Conservation (phyloP, 805 yeast genomes). For the Saturnispora saitoi region DNA sequence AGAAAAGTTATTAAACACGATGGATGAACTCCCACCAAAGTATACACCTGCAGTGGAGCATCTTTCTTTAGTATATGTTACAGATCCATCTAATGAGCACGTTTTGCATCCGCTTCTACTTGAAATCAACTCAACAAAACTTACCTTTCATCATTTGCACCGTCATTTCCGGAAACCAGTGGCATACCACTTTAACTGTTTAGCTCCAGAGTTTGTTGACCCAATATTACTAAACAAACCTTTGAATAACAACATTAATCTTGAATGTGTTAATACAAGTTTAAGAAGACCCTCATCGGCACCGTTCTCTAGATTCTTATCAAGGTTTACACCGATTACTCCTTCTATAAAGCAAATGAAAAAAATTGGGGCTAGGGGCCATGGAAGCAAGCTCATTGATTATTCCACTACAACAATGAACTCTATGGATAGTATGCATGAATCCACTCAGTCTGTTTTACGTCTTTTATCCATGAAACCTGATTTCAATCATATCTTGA, state of each 20-base stretch:
- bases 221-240: constrained; percentile 24
- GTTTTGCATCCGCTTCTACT: constrained; percentile 19
- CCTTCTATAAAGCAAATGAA: not conserved
- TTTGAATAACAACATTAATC: not conserved
- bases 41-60: constrained; percentile 24
- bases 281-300: constrained; percentile 4
- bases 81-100: not conserved
- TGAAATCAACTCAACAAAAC: constrained; percentile 28
- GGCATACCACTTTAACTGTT: constrained; percentile 17
- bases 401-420: not conserved
- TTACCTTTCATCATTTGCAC: constrained; percentile 21
- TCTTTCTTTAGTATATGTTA: constrained; percentile 18
- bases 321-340: not conserved
- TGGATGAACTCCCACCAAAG: constrained; percentile 14
- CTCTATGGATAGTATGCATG: not conserved
- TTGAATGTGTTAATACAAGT: not conserved
- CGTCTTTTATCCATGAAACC: constrained; percentile 10
- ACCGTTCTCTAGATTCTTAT: constrained; percentile 4
- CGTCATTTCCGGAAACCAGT: constrained; percentile 14
- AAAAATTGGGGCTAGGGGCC: not conserved
- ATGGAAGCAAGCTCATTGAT: not conserved
- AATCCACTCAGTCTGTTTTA: not conserved
- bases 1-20: not conserved
- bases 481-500: constrained; percentile 5
- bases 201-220: constrained; percentile 20